Evolutionary conservation across 371 early-diverging fungal genomes (phyloP).

Genomic region (Phascolomyces articulosus): DNA sequence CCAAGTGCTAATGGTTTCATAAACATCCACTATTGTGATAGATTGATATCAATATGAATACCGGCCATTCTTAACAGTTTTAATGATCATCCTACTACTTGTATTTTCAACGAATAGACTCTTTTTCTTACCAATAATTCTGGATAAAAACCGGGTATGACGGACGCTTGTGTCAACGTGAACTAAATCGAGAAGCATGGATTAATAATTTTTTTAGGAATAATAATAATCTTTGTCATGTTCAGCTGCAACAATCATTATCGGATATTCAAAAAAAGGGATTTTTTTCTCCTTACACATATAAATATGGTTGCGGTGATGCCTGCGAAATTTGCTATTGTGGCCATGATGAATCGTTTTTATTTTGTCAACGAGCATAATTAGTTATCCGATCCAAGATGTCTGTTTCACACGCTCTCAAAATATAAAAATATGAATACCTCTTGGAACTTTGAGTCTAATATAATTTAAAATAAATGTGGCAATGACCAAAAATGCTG

Average conservation of each 20-base stretch:
- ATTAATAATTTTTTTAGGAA: neutral
- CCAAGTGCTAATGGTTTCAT: slow-evolving; percentile 36
- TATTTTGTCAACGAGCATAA: neutral
- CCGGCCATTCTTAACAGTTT: too few species aligned
- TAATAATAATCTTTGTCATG: too few species aligned
- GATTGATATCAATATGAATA: neutral
- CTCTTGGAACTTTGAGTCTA: slow-evolving; percentile 40
- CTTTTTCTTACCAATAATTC: neutral
- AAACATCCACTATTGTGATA: slow-evolving; percentile 37
- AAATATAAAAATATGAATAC: too few species aligned
- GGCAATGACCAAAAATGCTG: slow-evolving; percentile 40
- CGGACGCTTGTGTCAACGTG: slow-evolving; percentile 32
- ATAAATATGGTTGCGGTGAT: neutral
- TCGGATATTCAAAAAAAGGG: neutral
- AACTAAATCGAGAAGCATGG: slow-evolving; percentile 21
- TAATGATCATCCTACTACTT: too few species aligned
- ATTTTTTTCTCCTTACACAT: neutral
- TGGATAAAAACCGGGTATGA: slow-evolving; percentile 7
- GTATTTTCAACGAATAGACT: neutral
- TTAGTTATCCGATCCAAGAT: neutral
- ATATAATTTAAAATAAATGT: slow-evolving; percentile 36
- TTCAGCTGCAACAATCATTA: neutral
- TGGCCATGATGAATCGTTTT: too few species aligned
- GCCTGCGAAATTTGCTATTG: neutral
- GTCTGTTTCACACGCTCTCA: too few species aligned